Evolutionary conservation across 23 red algal genomes (phyloP).

Genomic region (Gracilaria vermiculophylla): DNA sequence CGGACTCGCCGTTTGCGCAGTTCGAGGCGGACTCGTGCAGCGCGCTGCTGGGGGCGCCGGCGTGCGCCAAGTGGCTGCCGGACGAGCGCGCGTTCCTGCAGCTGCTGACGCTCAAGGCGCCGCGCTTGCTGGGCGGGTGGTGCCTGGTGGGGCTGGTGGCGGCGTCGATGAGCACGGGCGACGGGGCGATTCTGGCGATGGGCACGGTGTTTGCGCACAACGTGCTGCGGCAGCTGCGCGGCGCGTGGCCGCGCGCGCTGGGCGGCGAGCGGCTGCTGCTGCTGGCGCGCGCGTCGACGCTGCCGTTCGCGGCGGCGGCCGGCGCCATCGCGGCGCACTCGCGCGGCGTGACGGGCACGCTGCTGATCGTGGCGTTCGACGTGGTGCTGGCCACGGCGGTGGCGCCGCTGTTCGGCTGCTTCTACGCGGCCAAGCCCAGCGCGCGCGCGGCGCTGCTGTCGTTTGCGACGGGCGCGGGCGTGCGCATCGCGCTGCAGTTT

Average conservation of each 20-base stretch:
- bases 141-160: slow-evolving; percentile 16
- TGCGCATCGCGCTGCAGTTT: slow-evolving; percentile 24
- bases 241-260: background rate
- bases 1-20: background rate
- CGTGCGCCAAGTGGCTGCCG: slow-evolving; percentile 16
- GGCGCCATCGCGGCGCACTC: background rate
- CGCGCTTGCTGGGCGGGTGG: background rate
- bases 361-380: slow-evolving; percentile 27
- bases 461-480: background rate
- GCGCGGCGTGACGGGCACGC: background rate
- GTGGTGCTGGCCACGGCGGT: slow-evolving; percentile 20
- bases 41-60: background rate
- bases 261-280: background rate
- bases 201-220: slow-evolving; percentile 24
- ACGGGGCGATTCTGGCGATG: slow-evolving; percentile 17
- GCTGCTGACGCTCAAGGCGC: background rate
- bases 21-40: background rate
- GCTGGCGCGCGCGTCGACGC: background rate
- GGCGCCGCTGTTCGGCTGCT: slow-evolving; percentile 4
- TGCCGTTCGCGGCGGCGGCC: background rate
- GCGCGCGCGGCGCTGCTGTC: background rate
- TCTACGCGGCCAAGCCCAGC: background rate
- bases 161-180: slow-evolving; percentile 29
- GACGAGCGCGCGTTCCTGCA: background rate
- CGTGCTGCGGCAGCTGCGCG: background rate